Evolutionary conservation across 257 asterid species (phyloP).

Genomic region (Nicotiana sylvestris): DNA sequence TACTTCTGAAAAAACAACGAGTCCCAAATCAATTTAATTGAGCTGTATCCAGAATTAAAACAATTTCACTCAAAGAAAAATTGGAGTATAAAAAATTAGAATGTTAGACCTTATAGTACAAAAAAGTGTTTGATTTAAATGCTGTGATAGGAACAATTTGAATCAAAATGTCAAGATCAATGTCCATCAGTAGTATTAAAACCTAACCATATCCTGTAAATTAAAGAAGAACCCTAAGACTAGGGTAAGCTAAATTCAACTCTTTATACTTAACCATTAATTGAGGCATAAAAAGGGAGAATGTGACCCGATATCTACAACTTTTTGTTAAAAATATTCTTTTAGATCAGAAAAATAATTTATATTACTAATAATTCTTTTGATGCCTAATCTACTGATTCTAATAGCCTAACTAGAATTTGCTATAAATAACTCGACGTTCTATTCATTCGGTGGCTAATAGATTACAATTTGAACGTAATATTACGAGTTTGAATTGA

Average conservation of each 20-base stretch:
- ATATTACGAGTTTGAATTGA: not conserved
- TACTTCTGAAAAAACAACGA: not conserved
- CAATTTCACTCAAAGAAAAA: not conserved
- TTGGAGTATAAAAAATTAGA: not conserved
- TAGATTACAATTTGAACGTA: not conserved
- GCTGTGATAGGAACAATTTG: not conserved
- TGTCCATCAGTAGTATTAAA: not conserved
- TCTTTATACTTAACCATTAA: not conserved
- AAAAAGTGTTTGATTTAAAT: not conserved
- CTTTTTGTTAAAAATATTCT: not conserved
- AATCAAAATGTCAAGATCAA: constrained; percentile 5
- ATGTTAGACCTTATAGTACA: not conserved
- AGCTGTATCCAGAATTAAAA: not conserved
- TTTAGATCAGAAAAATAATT: not conserved
- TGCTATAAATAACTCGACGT: not conserved
- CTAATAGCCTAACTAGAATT: too few species aligned
- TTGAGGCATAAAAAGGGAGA: not conserved
- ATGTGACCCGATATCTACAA: not conserved
- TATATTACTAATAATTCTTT: too few species aligned
- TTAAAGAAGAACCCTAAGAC: constrained; percentile 21
- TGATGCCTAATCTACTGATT: not conserved
- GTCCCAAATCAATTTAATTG: not conserved
- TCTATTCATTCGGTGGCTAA: not conserved
- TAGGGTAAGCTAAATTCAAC: constrained; percentile 33
- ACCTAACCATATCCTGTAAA: not conserved